Evolutionary conservation across 2,329 filamentous ascomycete genomes (phyloP).

Genomic region (Tolypocladium inflatum): DNA sequence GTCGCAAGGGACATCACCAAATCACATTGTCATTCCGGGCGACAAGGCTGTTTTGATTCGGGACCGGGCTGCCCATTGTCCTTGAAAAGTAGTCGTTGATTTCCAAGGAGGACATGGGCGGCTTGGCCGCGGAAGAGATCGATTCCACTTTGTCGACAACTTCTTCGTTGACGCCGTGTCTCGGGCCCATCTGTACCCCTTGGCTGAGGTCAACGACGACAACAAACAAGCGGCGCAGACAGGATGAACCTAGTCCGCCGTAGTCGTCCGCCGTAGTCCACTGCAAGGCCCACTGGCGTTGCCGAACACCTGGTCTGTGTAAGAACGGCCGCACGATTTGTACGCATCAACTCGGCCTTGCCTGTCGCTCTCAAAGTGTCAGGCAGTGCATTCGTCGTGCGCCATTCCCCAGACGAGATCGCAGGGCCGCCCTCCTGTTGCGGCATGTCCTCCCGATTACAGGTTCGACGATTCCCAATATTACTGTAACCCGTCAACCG

Average conservation of each 20-base stretch:
- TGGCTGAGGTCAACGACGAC: background rate
- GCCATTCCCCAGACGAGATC: background rate
- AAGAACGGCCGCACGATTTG: background rate
- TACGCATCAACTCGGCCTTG: background rate
- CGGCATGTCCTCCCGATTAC: background rate
- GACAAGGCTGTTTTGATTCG: background rate
- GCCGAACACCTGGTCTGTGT: background rate
- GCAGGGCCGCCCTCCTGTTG: background rate
- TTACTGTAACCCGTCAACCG: background rate
- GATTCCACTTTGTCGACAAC: background rate
- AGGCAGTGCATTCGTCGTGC: background rate
- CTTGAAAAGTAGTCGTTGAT: background rate
- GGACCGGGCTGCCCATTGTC: background rate
- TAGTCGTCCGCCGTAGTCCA: too few relatives aligned
- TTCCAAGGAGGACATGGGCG: background rate
- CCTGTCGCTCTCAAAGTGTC: background rate
- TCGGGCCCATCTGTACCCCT: background rate
- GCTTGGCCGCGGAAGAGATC: background rate
- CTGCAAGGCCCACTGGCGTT: background rate
- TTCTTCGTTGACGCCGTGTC: background rate
- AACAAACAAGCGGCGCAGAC: background rate
- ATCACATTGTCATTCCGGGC: background rate
- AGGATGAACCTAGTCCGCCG: background rate
- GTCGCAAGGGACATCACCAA: background rate
- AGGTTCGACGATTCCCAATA: background rate